Evolutionary conservation across 305 asterid genomes (phyloP).

Genomic region (Rubia tinctorum): DNA sequence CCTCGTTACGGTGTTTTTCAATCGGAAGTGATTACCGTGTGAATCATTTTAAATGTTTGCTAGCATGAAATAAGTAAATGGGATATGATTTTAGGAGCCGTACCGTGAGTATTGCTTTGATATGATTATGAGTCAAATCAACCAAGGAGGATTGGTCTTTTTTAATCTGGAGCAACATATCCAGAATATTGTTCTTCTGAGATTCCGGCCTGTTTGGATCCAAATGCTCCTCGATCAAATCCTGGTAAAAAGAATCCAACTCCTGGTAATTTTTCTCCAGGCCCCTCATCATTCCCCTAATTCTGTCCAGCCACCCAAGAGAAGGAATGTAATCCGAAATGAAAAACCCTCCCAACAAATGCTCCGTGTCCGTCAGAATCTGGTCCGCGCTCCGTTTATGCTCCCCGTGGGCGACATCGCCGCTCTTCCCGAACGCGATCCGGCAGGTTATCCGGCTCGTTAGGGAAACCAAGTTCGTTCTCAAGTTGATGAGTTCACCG

Average conservation of each 20-base stretch:
- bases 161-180: conserved; percentile 22
- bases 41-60: too few species aligned
- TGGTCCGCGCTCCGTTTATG: conserved; percentile 1
- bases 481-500: conserved; percentile 13
- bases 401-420: conserved; percentile 5
- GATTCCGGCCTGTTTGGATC: conserved; percentile 11
- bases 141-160: background rate
- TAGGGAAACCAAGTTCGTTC: conserved; percentile 6
- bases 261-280: conserved; percentile 24
- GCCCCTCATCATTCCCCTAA: conserved; percentile 13
- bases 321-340: conserved; percentile 21
- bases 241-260: conserved; percentile 23
- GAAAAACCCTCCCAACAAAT: conserved; percentile 4
- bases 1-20: too few species aligned
- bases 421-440: conserved; percentile 27
- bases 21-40: too few species aligned
- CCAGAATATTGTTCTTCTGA: conserved; percentile 22
- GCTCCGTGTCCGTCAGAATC: conserved; percentile 14
- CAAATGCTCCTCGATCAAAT: conserved; percentile 28
- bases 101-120: conserved; percentile 48
- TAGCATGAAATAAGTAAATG: too few species aligned
- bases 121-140: conserved; percentile 18
- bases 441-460: conserved; percentile 16
- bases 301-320: conserved; percentile 22
- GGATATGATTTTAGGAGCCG: background rate